Evolutionary conservation across 2,329 filamentous ascomycete species (phyloP), one percentile per base, ranked within the genome.

Genomic region (Pseudonectria foliicola): DNA sequence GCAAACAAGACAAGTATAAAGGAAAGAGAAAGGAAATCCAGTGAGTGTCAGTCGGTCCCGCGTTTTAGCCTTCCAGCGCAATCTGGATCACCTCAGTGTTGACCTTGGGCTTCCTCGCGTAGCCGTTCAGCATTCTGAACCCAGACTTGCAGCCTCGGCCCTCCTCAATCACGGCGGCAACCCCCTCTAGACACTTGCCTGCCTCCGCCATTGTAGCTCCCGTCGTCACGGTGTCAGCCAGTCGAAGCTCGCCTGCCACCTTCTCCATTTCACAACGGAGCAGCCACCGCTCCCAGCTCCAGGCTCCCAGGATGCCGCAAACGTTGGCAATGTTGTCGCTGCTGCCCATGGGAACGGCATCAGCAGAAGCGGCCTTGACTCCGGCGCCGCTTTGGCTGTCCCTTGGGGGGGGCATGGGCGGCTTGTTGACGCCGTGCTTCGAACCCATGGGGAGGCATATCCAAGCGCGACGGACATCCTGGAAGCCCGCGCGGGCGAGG

Each of bases 241-340:
- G 66, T 10, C 73, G 60, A 42, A 72, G 60, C 55, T 86, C 80
- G 16, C 85, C 83, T 54, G 86, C 68, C 4, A 70, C 69, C 60
- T 75, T 92, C 67, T 95, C 89, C 64, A 82, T 75, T 64, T 92
- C 85, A 52, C 90, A 74, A 54, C 87, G 85, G 47, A 95, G 66
- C 59, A 96, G 75, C 92, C 92, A 98, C 58, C 86, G 84, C 72
- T 98, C 92, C 90, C 89, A 98, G 57, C 81, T 80, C 80, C 88
- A 92, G 16, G 83, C 81, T 4, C 87, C 92, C 1, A 90, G 77
- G 27, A 96, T 65, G 13, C 89, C 89, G 10, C 85, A 83, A 45
- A 95, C 69, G 49, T 75, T 79, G 2, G 85, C 85, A 11, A 81
- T 76, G 54, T 80, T 76, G 32, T 80, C 75, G 0, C 83, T 87